A percentile compares a stretch with the other conserved stretches of the same genome.
phyloP scores from a whole-genome alignment of 139 green algal species.

The Choricystis sp. region DNA sequence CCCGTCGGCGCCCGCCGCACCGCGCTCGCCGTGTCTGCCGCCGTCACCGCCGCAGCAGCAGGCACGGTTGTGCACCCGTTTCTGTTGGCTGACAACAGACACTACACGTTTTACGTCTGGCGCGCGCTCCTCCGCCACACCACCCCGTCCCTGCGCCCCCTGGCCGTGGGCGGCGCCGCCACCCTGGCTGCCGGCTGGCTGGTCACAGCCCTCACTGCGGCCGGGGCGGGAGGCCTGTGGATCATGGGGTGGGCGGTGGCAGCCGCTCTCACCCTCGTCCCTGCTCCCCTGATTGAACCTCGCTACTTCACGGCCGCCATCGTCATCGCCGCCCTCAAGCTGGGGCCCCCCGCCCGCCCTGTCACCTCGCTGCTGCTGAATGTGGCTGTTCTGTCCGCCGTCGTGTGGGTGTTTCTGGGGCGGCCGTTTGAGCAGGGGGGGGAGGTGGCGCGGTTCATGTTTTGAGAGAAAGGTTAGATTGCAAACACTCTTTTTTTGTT shows the following conservation, averaged over 20 bases:
- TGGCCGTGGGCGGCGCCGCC: too few species aligned
- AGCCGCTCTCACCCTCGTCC: conserved; percentile 37
- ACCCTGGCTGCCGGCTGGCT: too few species aligned
- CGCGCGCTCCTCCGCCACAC: conserved; percentile 29
- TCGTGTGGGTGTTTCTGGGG: conserved; percentile 51
- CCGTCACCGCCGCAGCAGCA: too few species aligned
- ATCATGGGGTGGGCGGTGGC: conserved; percentile 15
- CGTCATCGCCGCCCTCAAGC: conserved; percentile 35
- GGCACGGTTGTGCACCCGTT: conserved; percentile 80
- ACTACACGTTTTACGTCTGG: conserved; percentile 92
- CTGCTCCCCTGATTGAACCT: conserved; percentile 70
- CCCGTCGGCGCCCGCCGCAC: too few species aligned
- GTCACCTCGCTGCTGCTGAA: neutral
- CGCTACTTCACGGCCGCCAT: conserved; percentile 70
- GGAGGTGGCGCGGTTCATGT: conserved; percentile 70
- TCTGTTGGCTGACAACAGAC: conserved; percentile 84
- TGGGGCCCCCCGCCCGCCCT: conserved; percentile 18
- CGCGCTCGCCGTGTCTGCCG: too few species aligned
- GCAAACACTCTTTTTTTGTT: too few species aligned
- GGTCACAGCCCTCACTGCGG: too few species aligned
- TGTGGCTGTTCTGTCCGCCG: conserved; percentile 15
- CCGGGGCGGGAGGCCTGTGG: conserved; percentile 22
- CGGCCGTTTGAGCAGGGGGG: conserved; percentile 55
- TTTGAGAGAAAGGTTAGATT: conserved; percentile 48
- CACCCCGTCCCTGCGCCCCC: too few species aligned